Base-by-base conservation (phyloP, 2,329 filamentous ascomycete genomes). In the Setomelanomma holmii region DNA sequence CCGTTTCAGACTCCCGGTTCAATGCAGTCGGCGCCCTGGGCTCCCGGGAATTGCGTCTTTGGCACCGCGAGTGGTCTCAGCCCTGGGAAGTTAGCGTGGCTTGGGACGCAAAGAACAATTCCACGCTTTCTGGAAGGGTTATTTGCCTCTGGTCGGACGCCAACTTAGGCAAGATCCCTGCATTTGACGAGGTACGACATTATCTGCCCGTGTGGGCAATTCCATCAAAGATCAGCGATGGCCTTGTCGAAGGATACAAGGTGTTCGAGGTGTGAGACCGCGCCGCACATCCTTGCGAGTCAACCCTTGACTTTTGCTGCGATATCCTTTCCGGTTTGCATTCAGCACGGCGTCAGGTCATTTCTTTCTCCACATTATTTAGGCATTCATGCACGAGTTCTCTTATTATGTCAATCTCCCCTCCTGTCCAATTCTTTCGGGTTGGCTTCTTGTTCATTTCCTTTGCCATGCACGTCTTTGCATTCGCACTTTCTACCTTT, bases 61-160 rank as follows among this genome's bases (percentile, higher is more conserved):
- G 93, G 89, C 89, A 90, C 60, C 83, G 95, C 27, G 85, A 87
- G 30, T 96, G 91, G 88, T 83, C 86, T 41, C 85, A 85, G 22
- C 82, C 83, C 3, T 97, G 93, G 90, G 82, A 82, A 14, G 87
- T 96, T 16, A 85, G 90, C 63, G 82, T 95, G 1, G 80, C 84
- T 49, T 92, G 89, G 88, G 77, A 80, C 53, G 56, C 62, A 55
- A 60, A 63, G 49, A 59, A 59, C 49, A 66, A 68, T 53, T 58
- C 66, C 55, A 70, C 64, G 57, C 61, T 68, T 68, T 72, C 71
- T 58, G 90, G 92, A 1, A 82, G 78, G 27, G 86, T 93, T 1
- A 82, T 88, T 14, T 98, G 95, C 75, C 79, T 90, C 24, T 98
- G 93, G 92, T 91, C 89, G 65, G 95, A 99, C 76, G 87, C 85